Evolutionary conservation across 1,139 yeast genomes (phyloP), one percentile per base, ranked within the genome.

Genomic region (Scheffersomyces quercinus): DNA sequence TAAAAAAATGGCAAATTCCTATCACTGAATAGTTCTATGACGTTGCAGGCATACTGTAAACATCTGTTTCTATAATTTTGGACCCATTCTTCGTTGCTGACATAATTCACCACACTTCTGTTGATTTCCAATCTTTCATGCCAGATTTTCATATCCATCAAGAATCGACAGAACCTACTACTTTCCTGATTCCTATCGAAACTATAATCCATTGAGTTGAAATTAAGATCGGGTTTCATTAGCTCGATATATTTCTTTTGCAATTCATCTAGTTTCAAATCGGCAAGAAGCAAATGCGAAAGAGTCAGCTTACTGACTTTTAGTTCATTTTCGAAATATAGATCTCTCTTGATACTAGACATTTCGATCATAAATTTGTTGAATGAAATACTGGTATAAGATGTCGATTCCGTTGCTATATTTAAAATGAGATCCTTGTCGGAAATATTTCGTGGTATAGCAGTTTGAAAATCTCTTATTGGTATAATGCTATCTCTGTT

Each of bases 361-460:
- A 53, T n/a, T n/a, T 51, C 48, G 32, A 26, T 43, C 7, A 54
- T 41, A 16, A 38, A 39, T 8, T 36, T 13, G 41, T 52, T 54
- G 39, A 48, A 54, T 2, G 57, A 43, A 10, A 51, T 46, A 1
- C 50, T 47, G 9, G 44, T 28, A 37, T 20, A 53, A 53, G 3
- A 32, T 41, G 5, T 33, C 34, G 2, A 50, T 39, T 26, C 44
- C 56, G 29, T 30, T 28, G 10, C 41, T 48, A 12, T 46, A 1
- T 36, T 16, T 34, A 48, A 43, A 5, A 45, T 37, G 7, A 54
- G 35, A 35, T 52, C 48, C 15, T 37, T 45, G 35, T 54, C 55
- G 13, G 43, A 37, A 4, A 54, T 45, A 36, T 54, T 53, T 38
- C 59, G 9, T 31, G 34, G 34, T 12, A 31, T 31, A 14, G 34